phyloP scores from a whole-genome alignment of 2,329 filamentous ascomycete genomes.

The Exophiala calicioides region DNA sequence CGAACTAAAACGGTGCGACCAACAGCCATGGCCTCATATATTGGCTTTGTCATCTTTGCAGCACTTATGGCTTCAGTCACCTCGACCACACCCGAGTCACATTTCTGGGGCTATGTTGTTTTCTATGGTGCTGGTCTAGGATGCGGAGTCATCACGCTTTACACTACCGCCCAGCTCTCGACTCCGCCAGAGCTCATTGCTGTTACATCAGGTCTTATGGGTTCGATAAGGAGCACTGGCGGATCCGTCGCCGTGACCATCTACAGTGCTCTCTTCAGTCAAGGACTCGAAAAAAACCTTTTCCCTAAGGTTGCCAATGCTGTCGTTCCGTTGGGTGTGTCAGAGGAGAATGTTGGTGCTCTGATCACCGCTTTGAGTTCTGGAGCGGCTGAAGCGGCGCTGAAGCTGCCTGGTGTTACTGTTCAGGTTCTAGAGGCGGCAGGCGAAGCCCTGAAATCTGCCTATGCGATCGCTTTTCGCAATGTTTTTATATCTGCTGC shows the following conservation, averaged over 20 bases:
- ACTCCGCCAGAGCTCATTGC: constrained; percentile 24
- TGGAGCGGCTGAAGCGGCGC: neutral
- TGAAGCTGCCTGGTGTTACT: constrained; percentile 10
- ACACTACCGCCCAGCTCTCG: constrained; percentile 16
- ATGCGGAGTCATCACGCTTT: constrained; percentile 9
- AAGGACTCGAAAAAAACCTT: constrained; percentile 6
- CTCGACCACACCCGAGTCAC: constrained; percentile 7
- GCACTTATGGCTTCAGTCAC: constrained; percentile 10
- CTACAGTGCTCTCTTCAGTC: constrained; percentile 8
- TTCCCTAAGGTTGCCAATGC: constrained; percentile 9
- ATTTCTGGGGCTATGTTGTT: constrained; percentile 20
- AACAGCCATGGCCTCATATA: constrained; percentile 7
- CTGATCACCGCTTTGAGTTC: constrained; percentile 13
- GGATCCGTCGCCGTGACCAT: constrained; percentile 18
- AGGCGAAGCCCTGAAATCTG: constrained; percentile 7
- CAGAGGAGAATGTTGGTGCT: neutral
- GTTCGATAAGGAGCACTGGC: constrained; percentile 14
- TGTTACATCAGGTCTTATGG: constrained; percentile 14
- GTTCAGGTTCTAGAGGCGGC: constrained; percentile 10
- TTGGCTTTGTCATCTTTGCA: constrained; percentile 11
- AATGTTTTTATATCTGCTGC: constrained; percentile 12
- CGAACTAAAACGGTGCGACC: constrained; percentile 16
- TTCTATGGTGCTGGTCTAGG: constrained; percentile 16
- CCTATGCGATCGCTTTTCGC: constrained; percentile 8
- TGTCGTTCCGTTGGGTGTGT: constrained; percentile 8